Conservation (phyloP, 192 early-diverging fungal species). For the Piromyces finnis region DNA sequence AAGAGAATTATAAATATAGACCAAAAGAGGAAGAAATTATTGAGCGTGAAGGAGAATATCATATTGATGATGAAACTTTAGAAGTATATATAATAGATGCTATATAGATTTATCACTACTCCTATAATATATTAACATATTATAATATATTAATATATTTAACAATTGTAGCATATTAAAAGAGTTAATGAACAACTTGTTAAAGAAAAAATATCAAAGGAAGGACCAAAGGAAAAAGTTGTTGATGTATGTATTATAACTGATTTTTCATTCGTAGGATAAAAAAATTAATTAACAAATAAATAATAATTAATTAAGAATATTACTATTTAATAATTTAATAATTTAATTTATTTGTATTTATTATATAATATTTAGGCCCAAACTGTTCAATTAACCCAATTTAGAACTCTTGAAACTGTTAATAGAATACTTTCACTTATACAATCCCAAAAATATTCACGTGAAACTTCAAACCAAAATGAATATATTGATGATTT, state of each 20-base stretch:
- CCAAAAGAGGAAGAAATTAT: not conserved
- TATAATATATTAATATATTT: too few species aligned
- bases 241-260: not conserved
- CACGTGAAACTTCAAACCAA: not conserved
- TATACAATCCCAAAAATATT: not conserved
- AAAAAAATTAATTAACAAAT: too few species aligned
- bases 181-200: not conserved
- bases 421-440: not conserved
- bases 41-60: not conserved
- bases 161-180: not conserved
- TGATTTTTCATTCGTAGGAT: too few species aligned
- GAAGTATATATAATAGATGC: not conserved
- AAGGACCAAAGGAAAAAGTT: not conserved
- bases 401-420: not conserved
- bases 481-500: not conserved
- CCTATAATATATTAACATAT: too few species aligned
- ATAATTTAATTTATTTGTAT: too few species aligned
- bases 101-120: too few species aligned
- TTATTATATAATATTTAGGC: too few species aligned
- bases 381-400: not conserved
- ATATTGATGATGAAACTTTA: not conserved
- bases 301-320: too few species aligned
- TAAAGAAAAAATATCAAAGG: not conserved
- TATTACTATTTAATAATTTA: too few species aligned
- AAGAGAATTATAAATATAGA: not conserved